Percentiles rank a stretch among this genome's conserved stretches.
phyloP scores from a whole-genome alignment of 805 yeast genomes.

The Ogataea nitratoaversa region DNA sequence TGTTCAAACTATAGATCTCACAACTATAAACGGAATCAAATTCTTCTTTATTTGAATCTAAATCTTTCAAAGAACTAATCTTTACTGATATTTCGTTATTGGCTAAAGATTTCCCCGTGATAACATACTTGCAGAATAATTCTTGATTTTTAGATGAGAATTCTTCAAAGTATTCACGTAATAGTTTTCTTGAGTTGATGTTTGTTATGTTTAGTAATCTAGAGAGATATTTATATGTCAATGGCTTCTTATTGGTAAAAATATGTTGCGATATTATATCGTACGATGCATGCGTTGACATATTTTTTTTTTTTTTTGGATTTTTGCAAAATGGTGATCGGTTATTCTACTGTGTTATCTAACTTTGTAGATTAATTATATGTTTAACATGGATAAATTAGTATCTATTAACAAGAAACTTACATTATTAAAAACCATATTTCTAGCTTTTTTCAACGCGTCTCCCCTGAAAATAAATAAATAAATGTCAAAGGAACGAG shows the following conservation, averaged over 20 bases:
- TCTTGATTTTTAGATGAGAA: conserved; percentile 11
- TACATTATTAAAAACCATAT: too few relatives aligned
- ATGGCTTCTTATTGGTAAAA: conserved; percentile 20
- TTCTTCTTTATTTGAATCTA: conserved; percentile 15
- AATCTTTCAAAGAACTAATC: conserved; percentile 5
- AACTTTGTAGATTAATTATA: too few relatives aligned
- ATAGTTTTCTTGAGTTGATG: conserved; percentile 16
- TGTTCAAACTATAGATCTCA: conserved; percentile 22
- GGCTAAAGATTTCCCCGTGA: conserved; percentile 14
- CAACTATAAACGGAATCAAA: conserved; percentile 15
- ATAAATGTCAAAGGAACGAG: too few relatives aligned
- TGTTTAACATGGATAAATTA: too few relatives aligned
- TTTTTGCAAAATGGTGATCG: too few relatives aligned
- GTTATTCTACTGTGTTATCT: too few relatives aligned
- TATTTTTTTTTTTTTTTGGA: too few relatives aligned
- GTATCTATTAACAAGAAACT: too few relatives aligned
- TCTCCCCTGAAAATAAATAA: too few relatives aligned
- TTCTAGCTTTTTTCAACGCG: too few relatives aligned
- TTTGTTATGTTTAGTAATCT: conserved; percentile 16
- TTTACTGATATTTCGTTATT: conserved; percentile 11
- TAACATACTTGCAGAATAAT: conserved; percentile 9
- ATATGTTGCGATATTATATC: conserved; percentile 17
- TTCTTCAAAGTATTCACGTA: conserved; percentile 19
- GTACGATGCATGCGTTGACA: conserved; percentile 3
- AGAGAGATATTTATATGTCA: conserved; percentile 24